phyloP scores from a whole-genome alignment of 2,329 filamentous ascomycete genomes.

The Fusarium tanahbumbuense region DNA sequence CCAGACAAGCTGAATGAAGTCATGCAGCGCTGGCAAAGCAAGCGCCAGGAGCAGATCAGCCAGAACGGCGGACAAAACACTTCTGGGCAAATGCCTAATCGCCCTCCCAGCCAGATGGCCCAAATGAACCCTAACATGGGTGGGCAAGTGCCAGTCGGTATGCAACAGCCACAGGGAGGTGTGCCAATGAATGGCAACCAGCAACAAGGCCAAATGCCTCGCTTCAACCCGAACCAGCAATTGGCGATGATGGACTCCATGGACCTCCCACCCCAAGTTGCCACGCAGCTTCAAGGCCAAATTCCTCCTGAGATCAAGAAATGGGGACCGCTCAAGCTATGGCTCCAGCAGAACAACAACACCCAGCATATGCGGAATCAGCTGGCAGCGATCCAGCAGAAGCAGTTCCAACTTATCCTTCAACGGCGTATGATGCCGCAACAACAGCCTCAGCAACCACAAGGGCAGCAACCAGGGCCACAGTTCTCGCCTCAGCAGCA shows the following conservation, averaged over 20 bases:
- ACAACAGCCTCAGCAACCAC: conserved; percentile 38
- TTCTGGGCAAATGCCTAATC: conserved; percentile 50
- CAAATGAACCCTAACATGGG: conserved; percentile 50
- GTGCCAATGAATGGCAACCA: conserved; percentile 44
- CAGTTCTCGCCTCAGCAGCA: conserved; percentile 33
- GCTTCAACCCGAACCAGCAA: conserved; percentile 49
- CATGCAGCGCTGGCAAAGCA: conserved; percentile 61
- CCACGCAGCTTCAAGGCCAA: conserved; percentile 44
- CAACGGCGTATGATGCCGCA: conserved; percentile 49
- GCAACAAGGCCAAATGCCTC: conserved; percentile 47
- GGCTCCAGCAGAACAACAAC: conserved; percentile 54
- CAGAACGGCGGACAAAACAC: conserved; percentile 50
- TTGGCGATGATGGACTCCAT: conserved; percentile 60
- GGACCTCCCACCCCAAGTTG: conserved; percentile 57
- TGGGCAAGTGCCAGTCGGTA: conserved; percentile 46
- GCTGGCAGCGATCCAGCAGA: conserved; percentile 52
- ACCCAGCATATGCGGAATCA: conserved; percentile 49
- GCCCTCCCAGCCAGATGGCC: conserved; percentile 47
- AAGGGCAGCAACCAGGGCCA: conserved; percentile 24
- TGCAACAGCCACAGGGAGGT: conserved; percentile 50
- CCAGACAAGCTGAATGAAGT: conserved; percentile 65
- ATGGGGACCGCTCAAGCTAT: conserved; percentile 61
- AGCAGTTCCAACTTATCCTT: conserved; percentile 54
- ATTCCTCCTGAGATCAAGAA: conserved; percentile 60
- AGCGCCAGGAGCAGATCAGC: conserved; percentile 51